Conservation (phyloP, 352 stramenopile species). For the Globisporangium abappressorium region DNA sequence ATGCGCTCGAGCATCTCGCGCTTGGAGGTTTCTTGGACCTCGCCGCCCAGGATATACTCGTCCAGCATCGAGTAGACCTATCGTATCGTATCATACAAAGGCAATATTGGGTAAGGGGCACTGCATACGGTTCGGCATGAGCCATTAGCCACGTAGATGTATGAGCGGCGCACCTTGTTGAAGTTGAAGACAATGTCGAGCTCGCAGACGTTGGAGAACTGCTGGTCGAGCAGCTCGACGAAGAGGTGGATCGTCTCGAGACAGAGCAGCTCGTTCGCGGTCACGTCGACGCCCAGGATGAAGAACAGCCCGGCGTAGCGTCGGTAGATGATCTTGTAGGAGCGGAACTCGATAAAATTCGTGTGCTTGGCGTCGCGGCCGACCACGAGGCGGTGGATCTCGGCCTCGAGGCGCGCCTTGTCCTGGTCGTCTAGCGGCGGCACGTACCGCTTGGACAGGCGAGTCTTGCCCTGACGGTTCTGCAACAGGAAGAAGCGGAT, state of each 20-base stretch:
- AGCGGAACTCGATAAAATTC: constrained; percentile 97
- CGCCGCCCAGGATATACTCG: constrained; percentile 93
- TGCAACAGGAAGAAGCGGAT: constrained; percentile 98
- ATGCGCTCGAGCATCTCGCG: constrained; percentile 92
- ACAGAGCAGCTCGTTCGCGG: constrained; percentile 97
- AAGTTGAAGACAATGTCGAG: constrained; percentile 96
- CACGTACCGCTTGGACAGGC: constrained; percentile 98
- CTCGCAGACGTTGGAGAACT: constrained; percentile 99
- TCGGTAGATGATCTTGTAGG: constrained; percentile 99
- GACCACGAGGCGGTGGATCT: constrained; percentile 91
- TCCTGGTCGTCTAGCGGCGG: constrained; percentile 79
- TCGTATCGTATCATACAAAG: not conserved
- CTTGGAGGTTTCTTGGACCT: constrained; percentile 93
- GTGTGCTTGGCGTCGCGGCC: constrained; percentile 89
- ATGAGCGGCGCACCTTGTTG: constrained; percentile 69
- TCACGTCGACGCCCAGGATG: constrained; percentile 94
- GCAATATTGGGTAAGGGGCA: not conserved
- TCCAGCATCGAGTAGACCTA: constrained; percentile 93
- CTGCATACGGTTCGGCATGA: not conserved
- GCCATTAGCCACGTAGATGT: constrained; percentile 2
- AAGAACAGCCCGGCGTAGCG: constrained; percentile 99
- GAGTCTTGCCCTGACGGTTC: constrained; percentile 99
- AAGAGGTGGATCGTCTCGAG: constrained; percentile 98
- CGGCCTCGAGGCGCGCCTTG: constrained; percentile 82
- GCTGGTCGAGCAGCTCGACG: constrained; percentile 97